Evolutionary conservation across 1,139 yeast species (phyloP), one percentile per base, ranked within the genome.

Genomic region (Chernovozyma aurita): DNA sequence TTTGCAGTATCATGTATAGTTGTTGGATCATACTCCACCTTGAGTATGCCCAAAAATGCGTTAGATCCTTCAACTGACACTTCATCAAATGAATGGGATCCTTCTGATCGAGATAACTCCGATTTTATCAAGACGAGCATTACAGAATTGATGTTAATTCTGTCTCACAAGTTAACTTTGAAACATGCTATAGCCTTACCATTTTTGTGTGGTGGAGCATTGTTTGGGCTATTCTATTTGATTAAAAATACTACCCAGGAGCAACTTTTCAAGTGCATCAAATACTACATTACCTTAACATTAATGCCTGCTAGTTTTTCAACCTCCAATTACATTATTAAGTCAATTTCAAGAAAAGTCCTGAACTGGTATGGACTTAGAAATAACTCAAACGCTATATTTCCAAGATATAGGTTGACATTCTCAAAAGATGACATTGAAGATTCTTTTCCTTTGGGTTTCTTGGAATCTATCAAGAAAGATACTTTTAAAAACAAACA

Each of bases 41-140:
- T 76, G 9, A 53, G 59, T 28, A 61, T 62, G 40, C 82, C 82
- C 0, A 28, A 39, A 8, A 63, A 63, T 37, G 78, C 80, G 1
- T 46, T 50, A 13, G 60, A 59, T 15, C 73, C 80, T 2, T 59
- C 57, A 33, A 44, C 48, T 7, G 57, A 60, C 20, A 42, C 38
- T 18, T 38, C 42, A 3, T 64, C 63, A 33, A 60, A 60, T 2
- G 45, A 60, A 18, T 76, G 63, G 52, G 79, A 77, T 47, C 72
- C 70, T 9, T 45, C 68, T 1, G 80, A 76, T 46, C 55, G 63
- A 28, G 77, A 73, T 41, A 44, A 43, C 8, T 52, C 58, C 6
- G 40, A 11, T 29, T 49, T 32, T 41, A 47, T 36, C 50, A 48
- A 42, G 33, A 45, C 34, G 15, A 50, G 33, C 42, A 52, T 37